Evolutionary conservation across 2,329 filamentous ascomycete genomes (phyloP), one percentile per base, ranked within the genome.

Genomic region (Aureobasidium sp.): DNA sequence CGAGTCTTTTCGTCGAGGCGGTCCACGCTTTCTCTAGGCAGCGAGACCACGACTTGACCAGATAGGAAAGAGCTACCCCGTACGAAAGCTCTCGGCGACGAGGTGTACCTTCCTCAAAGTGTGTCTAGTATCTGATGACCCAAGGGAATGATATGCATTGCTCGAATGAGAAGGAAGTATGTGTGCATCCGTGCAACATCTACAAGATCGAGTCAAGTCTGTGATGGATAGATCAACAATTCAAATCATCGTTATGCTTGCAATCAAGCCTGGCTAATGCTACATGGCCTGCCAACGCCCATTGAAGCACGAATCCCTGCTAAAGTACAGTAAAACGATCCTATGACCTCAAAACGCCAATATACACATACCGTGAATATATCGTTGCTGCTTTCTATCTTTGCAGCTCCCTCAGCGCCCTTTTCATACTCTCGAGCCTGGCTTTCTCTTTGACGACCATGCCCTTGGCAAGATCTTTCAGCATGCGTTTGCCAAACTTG

Each of bases 371-470:
- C 53, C 52, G n/a, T 55, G 25, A 7, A 44, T 55, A 45, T 9
- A 36, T 12, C 25, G 15, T 36, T 17, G n/a, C 31, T 14, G n/a
- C 2, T n/a, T 8, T 36, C 51, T 37, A 62, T 47, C 63, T 67
- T 52, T 62, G 64, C 55, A 77, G 49, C 58, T 81, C 86, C 66
- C 91, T 83, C 67, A 97, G 74, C 9, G 91, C 91, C 66, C 93
- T 82, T 76, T 83, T 84, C 81, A 99, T 87, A 22, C 88, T 87
- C 67, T 91, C 90, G 66, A 96, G 77, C 67, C 89, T 83, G 71
- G 89, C 88, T 66, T 83, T 84, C 76, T 99, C 94, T 59, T 84
- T 82, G 4, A 96, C 84, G 29, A 97, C 79, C 82, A 92, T 91
- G 36, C 85, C 84, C 70, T 81, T 83, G 20, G 89, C 93, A 68